Percentiles rank a stretch among this genome's conserved stretches.
These are phyloP conservation scores for Pneumocystis oryctolagi DNA, from an alignment of 1,139 yeast species.

Conservation along the genomic window DNA sequence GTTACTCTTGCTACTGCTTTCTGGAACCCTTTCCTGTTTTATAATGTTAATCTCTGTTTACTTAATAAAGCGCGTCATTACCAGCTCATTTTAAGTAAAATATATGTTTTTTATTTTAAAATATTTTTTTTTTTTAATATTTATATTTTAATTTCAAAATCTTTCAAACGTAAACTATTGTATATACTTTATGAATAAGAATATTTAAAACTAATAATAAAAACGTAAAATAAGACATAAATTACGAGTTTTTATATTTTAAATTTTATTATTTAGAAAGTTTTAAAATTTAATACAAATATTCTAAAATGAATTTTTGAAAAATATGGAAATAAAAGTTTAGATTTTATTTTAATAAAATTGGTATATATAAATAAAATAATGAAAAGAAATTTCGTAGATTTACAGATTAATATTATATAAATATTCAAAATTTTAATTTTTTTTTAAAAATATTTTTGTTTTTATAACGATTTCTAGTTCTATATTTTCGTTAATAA, in stretches of 20 bases:
- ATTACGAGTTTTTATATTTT: no score
- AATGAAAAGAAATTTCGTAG: not conserved
- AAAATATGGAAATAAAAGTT: not conserved
- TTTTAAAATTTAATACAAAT: not conserved
- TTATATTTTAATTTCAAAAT: not conserved
- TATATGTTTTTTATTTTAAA: not conserved
- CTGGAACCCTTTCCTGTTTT: conserved; percentile 7
- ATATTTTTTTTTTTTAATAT: not conserved
- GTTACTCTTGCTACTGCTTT: conserved; percentile 9
- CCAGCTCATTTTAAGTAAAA: not conserved
- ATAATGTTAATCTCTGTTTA: not conserved
- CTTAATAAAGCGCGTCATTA: not conserved
- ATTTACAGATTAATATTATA: not conserved
- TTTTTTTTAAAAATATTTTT: not conserved
- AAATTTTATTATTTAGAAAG: no score
- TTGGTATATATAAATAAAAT: not conserved
- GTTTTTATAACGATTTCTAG: not conserved
- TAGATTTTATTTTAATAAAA: not conserved
- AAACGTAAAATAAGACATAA: not conserved
- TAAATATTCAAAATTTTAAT: not conserved
- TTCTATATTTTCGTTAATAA: no score
- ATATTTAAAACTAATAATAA: no score
- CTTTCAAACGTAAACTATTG: no score
- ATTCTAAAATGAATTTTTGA: not conserved
- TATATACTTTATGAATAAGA: no score